These are phyloP conservation scores for Trichomonascaceae sp. DNA, from an alignment of 1,139 yeast genomes.

Conservation along the genomic window DNA sequence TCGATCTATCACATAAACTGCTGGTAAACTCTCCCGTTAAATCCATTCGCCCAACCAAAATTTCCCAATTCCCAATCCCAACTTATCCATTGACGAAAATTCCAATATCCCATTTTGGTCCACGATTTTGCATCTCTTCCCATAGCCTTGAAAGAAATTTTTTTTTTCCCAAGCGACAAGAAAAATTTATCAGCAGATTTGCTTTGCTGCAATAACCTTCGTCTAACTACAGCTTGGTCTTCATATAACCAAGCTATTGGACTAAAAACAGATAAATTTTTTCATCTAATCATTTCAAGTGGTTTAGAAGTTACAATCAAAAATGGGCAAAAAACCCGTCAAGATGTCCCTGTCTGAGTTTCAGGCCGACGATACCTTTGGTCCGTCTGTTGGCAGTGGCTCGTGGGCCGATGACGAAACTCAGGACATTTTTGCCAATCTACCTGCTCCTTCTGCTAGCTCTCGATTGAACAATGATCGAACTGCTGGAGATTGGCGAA, in stretches of 20 bases:
- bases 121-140: not conserved
- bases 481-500: slow-evolving; percentile 4
- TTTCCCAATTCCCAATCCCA: not conserved
- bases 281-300: not conserved
- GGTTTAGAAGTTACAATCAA: not conserved
- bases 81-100: not conserved
- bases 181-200: not conserved
- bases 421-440: slow-evolving; percentile 15
- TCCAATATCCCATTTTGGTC: not conserved
- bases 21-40: not conserved
- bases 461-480: slow-evolving; percentile 1
- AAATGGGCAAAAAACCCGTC: slow-evolving; percentile 48
- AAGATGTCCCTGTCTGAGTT: slow-evolving; percentile 53
- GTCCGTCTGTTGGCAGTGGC: slow-evolving; percentile 18
- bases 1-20: too few relatives aligned
- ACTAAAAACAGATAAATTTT: not conserved
- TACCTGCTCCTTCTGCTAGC: slow-evolving; percentile 16
- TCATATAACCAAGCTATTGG: not conserved
- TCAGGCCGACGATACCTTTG: slow-evolving; percentile 30
- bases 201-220: not conserved
- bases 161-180: not conserved
- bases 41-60: not conserved
- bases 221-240: not conserved
- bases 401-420: slow-evolving; percentile 28
- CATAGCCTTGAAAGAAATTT: not conserved